phyloP scores from a whole-genome alignment of 805 yeast genomes.

The Candida maesae region DNA sequence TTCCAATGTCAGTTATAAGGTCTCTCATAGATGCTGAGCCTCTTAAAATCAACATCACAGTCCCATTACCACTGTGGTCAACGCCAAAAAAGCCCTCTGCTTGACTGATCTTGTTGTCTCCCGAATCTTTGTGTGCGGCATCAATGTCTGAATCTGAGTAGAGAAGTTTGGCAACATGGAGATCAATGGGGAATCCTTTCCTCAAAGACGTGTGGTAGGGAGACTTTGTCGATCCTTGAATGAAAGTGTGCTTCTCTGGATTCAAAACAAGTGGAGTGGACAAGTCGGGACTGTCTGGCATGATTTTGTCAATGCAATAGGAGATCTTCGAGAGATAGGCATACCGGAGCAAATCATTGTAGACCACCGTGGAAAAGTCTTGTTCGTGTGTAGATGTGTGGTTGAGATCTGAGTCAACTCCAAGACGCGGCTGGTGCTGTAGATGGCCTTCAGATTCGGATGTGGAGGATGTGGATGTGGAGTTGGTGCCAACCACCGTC shows the following conservation, averaged over 20 bases:
- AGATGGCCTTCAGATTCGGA: too few species aligned
- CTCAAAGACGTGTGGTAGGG: neutral
- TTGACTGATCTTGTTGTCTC: neutral
- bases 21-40: conserved; percentile 61
- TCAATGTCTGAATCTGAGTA: neutral
- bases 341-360: conserved; percentile 15
- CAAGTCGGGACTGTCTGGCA: conserved; percentile 7
- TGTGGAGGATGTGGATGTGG: too few species aligned
- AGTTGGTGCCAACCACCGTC: too few species aligned
- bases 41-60: conserved; percentile 52
- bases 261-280: conserved; percentile 16
- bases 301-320: conserved; percentile 20
- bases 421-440: too few species aligned
- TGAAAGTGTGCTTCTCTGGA: conserved; percentile 15
- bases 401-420: too few species aligned
- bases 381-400: neutral
- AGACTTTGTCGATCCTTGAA: conserved; percentile 13
- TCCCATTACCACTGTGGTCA: conserved; percentile 39
- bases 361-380: conserved; percentile 6
- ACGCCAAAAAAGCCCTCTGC: conserved; percentile 47
- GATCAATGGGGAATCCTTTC: conserved; percentile 3
- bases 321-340: conserved; percentile 21
- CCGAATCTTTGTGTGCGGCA: neutral
- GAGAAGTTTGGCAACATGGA: conserved; percentile 11
- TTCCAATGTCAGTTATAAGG: conserved; percentile 55